These are phyloP conservation scores for Beverwykella pulmonaria DNA, from an alignment of 495 filamentous ascomycete species.

Conservation along the genomic window DNA sequence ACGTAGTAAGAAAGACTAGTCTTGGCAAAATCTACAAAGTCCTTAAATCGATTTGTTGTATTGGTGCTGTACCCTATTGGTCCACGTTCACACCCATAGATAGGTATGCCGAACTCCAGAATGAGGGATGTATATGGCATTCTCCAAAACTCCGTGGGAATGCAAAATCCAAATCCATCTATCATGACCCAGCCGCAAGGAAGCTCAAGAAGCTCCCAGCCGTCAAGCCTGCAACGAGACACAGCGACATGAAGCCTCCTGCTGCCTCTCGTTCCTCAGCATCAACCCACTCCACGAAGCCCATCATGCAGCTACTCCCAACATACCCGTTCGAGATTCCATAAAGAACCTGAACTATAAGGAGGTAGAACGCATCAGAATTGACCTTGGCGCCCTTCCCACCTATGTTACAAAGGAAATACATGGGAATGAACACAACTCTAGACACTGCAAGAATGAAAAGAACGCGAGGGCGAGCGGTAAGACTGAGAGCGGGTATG, in stretches of 20 bases:
- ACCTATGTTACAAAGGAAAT: conserved; percentile 82
- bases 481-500: conserved; percentile 62
- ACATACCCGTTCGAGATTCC: conserved; percentile 86
- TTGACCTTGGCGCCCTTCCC: conserved; percentile 67
- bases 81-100: too few species aligned
- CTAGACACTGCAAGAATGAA: conserved; percentile 67
- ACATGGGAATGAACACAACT: conserved; percentile 76
- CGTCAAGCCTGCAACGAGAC: conserved; percentile 79
- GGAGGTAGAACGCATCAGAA: conserved; percentile 86
- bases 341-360: conserved; percentile 80
- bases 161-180: not conserved
- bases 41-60: too few species aligned
- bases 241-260: conserved; percentile 91
- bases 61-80: too few species aligned
- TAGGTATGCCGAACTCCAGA: not conserved
- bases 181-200: conserved; percentile 47
- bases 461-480: conserved; percentile 62
- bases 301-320: conserved; percentile 87
- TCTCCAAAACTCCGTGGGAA: not conserved
- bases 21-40: too few species aligned
- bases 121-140: not conserved
- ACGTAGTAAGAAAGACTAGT: too few species aligned
- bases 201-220: conserved; percentile 90
- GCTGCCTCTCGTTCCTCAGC: conserved; percentile 81
- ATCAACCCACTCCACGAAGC: conserved; percentile 74